Percentiles rank a stretch among this genome's conserved stretches.
These are phyloP conservation scores for Candida pini DNA, from an alignment of 805 yeast species.

Conservation along the genomic window DNA sequence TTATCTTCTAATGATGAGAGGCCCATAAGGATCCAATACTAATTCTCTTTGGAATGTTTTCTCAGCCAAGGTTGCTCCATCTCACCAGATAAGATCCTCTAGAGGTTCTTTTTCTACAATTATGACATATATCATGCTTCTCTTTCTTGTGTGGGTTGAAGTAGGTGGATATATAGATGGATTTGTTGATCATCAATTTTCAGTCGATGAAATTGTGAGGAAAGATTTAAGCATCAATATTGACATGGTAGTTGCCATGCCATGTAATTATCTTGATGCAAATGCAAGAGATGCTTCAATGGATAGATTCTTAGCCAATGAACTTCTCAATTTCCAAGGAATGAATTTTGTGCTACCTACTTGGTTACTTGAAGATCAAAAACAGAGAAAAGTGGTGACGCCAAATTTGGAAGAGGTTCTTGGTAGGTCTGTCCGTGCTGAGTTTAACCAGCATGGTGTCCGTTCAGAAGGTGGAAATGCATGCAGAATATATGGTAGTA, in stretches of 20 bases:
- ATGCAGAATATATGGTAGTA: conserved; percentile 79
- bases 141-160: conserved; percentile 77
- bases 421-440: conserved; percentile 61
- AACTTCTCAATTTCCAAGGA: conserved; percentile 68
- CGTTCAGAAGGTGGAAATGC: conserved; percentile 56
- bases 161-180: conserved; percentile 85
- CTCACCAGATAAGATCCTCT: conserved; percentile 65
- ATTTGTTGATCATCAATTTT: conserved; percentile 66
- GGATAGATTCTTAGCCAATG: conserved; percentile 75
- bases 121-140: conserved; percentile 51
- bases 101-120: conserved; percentile 76
- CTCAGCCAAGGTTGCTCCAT: conserved; percentile 60
- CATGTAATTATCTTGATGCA: conserved; percentile 71
- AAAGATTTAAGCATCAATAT: conserved; percentile 64
- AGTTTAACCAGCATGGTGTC: conserved; percentile 43
- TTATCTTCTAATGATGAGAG: neutral
- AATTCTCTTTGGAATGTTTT: neutral
- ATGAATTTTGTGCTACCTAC: conserved; percentile 50
- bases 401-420: conserved; percentile 66
- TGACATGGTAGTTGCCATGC: conserved; percentile 77
- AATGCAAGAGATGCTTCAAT: conserved; percentile 72
- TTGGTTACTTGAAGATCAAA: conserved; percentile 38
- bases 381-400: conserved; percentile 39
- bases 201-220: conserved; percentile 58
- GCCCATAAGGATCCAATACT: neutral